Conservation (phyloP, 345 rosid species). For the Brassica juncea region DNA sequence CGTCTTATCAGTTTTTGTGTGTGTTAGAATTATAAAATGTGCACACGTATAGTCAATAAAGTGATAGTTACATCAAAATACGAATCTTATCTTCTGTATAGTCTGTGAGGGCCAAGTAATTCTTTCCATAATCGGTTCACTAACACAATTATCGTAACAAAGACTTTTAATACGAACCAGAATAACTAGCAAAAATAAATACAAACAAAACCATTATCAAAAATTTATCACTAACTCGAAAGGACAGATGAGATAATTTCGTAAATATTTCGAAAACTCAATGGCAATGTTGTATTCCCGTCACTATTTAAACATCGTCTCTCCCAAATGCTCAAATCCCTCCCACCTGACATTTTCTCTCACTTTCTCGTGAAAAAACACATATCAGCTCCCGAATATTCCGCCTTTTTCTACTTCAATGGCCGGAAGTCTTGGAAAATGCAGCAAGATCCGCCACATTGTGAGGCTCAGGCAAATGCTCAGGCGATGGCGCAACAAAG, state of each 20-base stretch:
- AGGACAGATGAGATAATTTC: conserved; percentile 20
- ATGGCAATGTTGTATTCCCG: conserved; percentile 40
- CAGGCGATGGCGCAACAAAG: conserved; percentile 86
- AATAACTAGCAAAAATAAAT: conserved; percentile 9
- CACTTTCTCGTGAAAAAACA: not conserved
- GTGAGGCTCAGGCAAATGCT: conserved; percentile 86
- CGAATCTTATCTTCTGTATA: conserved; percentile 26
- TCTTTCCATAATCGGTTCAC: conserved; percentile 5
- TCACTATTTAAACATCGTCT: conserved; percentile 46
- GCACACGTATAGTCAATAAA: conserved; percentile 25
- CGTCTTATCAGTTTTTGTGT: conserved; percentile 2
- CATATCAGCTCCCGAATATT: not conserved
- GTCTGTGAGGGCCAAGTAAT: not conserved
- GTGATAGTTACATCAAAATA: conserved; percentile 26
- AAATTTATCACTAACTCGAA: not conserved
- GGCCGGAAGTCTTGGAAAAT: conserved; percentile 66
- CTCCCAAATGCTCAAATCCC: conserved; percentile 31
- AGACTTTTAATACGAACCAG: conserved; percentile 22
- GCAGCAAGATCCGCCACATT: conserved; percentile 94
- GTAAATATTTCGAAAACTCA: conserved; percentile 45
- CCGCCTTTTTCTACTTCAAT: conserved; percentile 32
- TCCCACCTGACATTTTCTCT: not conserved
- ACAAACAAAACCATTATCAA: not conserved
- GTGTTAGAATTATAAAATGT: not conserved
- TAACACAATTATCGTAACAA: conserved; percentile 21